Evolutionary conservation across 2,329 filamentous ascomycete genomes (phyloP), one percentile per base, ranked within the genome.

Genomic region (Botrytis paeoniae): DNA sequence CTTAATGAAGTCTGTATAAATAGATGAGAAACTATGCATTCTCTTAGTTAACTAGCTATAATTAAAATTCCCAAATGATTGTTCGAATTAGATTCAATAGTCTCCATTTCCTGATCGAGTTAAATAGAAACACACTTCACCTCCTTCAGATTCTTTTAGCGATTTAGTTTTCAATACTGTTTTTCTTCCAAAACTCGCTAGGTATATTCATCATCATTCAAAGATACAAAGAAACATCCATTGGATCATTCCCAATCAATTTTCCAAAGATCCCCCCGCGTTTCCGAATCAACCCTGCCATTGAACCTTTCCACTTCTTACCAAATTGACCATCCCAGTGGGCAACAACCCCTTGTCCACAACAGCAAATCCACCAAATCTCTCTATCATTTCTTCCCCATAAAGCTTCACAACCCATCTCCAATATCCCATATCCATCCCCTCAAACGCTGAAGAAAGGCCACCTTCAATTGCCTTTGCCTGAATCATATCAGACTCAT

Each of bases 321-420:
- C 75, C 75, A 83, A 79, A 73, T 78, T 79, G 64, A 84, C 79
- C 77, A 84, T 76, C 6, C 83, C 82, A 76, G 82, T 81, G 12
- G 84, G 83, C 73, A 85, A 74, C 69, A 84, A 70, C 2, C 82
- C 82, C 63, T 79, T 77, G 73, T 84, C 82, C 6, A 83, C 83
- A 66, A 85, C 78, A 43, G 79, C 79, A 70, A 84, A 72, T 1
- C 83, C 82, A 0, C 83, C 83, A 80, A 84, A 84, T 54, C 78
- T 78, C 71, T 81, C 77, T 63, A 80, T 80, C 79, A 85, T 81
- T 72, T 84, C 82, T 25, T 78, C 76, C 0, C 79, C 81, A 78
- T 84, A 84, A 39, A 85, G 75, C 71, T 78, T 76, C 63, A 79
- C 78, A 16, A 83, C 78, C 83, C 83, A 85, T 71, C 78, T 79